phyloP scores from a whole-genome alignment of 2,329 filamentous ascomycete species.

The Diaporthe velutina region DNA sequence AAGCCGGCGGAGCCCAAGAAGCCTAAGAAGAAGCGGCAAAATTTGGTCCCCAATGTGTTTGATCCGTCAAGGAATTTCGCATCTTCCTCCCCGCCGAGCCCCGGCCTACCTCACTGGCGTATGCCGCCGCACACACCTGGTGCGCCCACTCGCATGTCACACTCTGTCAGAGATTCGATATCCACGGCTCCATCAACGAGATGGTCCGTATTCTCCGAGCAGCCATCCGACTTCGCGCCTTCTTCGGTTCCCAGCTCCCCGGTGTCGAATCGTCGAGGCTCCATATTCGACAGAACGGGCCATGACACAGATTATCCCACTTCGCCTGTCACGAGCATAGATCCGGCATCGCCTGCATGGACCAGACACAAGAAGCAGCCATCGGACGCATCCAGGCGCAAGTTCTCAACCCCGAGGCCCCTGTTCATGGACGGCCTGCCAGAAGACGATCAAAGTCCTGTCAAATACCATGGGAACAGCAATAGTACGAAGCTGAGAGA shows the following conservation, averaged over 20 bases:
- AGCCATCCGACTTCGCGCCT: conserved; percentile 72
- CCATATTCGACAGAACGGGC: conserved; percentile 82
- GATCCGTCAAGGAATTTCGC: conserved; percentile 61
- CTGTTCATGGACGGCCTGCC: conserved; percentile 44
- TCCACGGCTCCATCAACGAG: conserved; percentile 63
- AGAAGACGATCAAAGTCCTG: conserved; percentile 42
- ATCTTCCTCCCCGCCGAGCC: conserved; percentile 56
- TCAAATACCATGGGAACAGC: conserved; percentile 18
- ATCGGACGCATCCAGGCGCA: conserved; percentile 68
- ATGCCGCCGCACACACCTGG: conserved; percentile 55
- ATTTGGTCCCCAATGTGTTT: conserved; percentile 72
- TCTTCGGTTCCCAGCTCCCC: conserved; percentile 88
- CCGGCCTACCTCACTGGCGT: conserved; percentile 46
- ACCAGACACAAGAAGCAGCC: conserved; percentile 66
- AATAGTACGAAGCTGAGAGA: conserved; percentile 41
- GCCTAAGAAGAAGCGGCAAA: conserved; percentile 75
- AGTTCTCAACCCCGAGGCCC: conserved; percentile 54
- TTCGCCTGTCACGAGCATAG: conserved; percentile 83
- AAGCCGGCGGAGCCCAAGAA: conserved; percentile 72
- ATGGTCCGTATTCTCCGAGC: conserved; percentile 74
- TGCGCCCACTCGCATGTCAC: conserved; percentile 56
- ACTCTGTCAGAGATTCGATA: conserved; percentile 64
- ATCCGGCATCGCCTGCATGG: conserved; percentile 75
- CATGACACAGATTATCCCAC: conserved; percentile 80
- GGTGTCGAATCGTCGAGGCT: conserved; percentile 77